These are phyloP conservation scores for Auriscalpium vulgare DNA, from an alignment of 768 basidiomycete species.

Conservation along the genomic window DNA sequence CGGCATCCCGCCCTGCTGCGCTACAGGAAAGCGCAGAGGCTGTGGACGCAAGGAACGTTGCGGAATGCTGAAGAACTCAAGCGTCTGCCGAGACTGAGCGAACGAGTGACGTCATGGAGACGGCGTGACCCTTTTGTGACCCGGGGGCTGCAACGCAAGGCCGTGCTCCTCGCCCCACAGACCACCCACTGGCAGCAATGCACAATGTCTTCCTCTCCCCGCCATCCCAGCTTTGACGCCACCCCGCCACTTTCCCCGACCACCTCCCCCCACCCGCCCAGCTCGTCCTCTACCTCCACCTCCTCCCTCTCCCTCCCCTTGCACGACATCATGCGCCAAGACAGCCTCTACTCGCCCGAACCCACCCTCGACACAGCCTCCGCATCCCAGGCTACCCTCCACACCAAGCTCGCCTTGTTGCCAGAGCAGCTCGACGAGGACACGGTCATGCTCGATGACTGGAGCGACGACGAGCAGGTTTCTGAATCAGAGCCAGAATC, in stretches of 20 bases:
- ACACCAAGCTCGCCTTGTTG: not conserved
- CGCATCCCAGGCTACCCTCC: not conserved
- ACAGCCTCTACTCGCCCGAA: not conserved
- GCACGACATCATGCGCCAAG: not conserved
- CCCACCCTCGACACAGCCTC: not conserved
- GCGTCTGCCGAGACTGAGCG: too few species aligned
- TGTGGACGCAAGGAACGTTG: too few species aligned
- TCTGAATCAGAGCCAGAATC: not conserved
- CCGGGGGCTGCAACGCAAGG: not conserved
- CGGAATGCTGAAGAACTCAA: too few species aligned
- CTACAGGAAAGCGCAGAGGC: too few species aligned
- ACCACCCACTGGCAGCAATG: too few species aligned
- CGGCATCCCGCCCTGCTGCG: too few species aligned
- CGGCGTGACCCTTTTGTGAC: not conserved
- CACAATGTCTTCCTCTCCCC: not conserved
- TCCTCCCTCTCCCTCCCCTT: constrained; percentile 6
- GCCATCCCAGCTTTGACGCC: not conserved
- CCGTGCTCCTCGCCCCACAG: not conserved
- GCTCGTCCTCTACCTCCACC: constrained; percentile 1
- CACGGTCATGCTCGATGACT: constrained; percentile 9
- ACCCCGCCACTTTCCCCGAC: constrained; percentile 14
- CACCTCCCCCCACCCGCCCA: constrained; percentile 5
- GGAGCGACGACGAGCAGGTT: constrained; percentile 3
- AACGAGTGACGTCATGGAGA: not conserved
- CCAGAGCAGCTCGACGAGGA: constrained; percentile 6